Base-by-base conservation (phyloP, 1,139 yeast species). In the Zygosaccharomyces sapae region DNA sequence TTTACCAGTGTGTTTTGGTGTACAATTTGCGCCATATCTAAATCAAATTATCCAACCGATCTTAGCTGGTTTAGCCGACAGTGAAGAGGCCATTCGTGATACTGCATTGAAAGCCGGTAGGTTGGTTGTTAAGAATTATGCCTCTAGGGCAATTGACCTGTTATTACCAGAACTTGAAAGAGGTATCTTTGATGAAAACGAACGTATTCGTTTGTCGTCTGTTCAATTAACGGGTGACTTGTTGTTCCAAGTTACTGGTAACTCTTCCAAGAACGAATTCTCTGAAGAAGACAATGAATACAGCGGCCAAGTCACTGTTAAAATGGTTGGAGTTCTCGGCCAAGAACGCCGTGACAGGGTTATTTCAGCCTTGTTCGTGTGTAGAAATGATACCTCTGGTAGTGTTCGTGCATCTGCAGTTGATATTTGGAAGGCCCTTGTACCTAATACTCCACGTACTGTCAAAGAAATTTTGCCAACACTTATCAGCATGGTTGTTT, bases 201-300 rank as follows among this genome's bases (percentile, higher is more conserved):
- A 87, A 70, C 82, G 97, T 65, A 92, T 94, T 63, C 82, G 99
- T 68, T 75, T 90, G 52, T 86, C 96, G 1, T 89, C 97, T 33
- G 95, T 92, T 45, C 97, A 90, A 69, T 86, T 94, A 59, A 84
- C 96, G n/a, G 98, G 98, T 57, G 98, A 94, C 59, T 74, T 94
- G 62, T 74, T 94, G 58, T 90, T 86, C 81, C 96, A 92, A 72
- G 83, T 92, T 57, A 85, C 96, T 41, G 98, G 98, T 68, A 83
- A 89, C 55, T 78, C 86, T 41, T 73, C 70, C 42, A 72, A 69
- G 65, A 78, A 74, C 62, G 90, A 80, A 57, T 75, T 82, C 55
- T 68, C 74, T 34, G 89, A 83, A 55, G 92, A 82, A 50, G 80
- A 79, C 49, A 67, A 71, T 37, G 78, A 79, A 35, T 65, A 71